A percentile compares a stretch with the other conserved stretches of the same genome.
These are phyloP conservation scores for Vaucheria bursata DNA, from an alignment of 352 stramenopile genomes.

Conservation along the genomic window DNA sequence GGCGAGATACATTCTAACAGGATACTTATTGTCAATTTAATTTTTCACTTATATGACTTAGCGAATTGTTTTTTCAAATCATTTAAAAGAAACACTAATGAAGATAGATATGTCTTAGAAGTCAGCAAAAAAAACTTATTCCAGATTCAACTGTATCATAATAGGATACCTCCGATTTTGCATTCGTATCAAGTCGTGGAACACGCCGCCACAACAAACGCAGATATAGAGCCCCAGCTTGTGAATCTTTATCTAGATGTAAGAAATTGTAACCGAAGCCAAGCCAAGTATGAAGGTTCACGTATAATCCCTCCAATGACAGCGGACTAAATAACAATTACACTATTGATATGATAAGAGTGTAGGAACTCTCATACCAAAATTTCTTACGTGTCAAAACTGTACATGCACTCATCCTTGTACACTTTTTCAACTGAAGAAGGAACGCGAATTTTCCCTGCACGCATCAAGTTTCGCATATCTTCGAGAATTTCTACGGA, in stretches of 20 bases:
- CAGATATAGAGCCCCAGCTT: conserved; percentile 47
- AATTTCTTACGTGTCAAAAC: conserved; percentile 73
- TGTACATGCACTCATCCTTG: conserved; percentile 94
- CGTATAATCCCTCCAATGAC: conserved; percentile 62
- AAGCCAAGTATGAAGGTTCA: conserved; percentile 84
- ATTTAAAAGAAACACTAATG: neutral
- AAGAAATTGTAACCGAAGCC: conserved; percentile 71
- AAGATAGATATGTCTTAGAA: neutral
- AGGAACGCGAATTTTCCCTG: conserved; percentile 14
- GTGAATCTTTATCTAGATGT: conserved; percentile 50
- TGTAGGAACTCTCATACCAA: too few relatives aligned
- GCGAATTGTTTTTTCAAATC: neutral
- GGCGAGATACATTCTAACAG: conserved; percentile 65
- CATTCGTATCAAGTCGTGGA: neutral
- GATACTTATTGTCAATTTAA: too few relatives aligned
- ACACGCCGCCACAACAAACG: conserved; percentile 47
- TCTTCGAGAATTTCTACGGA: neutral
- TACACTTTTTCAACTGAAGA: conserved; percentile 63
- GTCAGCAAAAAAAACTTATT: too few relatives aligned
- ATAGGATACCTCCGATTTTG: too few relatives aligned
- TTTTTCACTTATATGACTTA: neutral
- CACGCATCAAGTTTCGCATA: conserved; percentile 7
- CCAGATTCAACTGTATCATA: too few relatives aligned
- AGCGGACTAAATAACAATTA: conserved; percentile 53
- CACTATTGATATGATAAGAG: too few relatives aligned